Conservation (phyloP, 768 basidiomycete genomes). For the Pulveroboletus sp. region DNA sequence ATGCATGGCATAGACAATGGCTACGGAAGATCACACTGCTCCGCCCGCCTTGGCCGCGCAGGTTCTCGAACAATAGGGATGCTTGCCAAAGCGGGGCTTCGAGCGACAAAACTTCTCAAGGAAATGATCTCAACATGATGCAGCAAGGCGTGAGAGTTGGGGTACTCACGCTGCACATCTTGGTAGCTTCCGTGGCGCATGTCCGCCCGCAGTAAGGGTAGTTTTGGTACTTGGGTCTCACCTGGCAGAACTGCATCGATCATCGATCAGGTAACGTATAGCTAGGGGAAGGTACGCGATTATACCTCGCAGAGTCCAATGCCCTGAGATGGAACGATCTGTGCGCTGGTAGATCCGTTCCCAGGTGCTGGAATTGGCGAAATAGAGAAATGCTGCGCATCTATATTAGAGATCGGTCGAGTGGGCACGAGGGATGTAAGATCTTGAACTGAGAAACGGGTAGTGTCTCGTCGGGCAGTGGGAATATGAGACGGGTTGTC, state of each 20-base stretch:
- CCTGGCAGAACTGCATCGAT: slow-evolving; percentile 44
- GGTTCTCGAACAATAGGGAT: slow-evolving; percentile 32
- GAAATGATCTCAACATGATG: slow-evolving; percentile 5
- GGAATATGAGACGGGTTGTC: slow-evolving; percentile 25
- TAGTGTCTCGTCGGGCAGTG: slow-evolving; percentile 23
- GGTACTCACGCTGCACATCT: slow-evolving; percentile 25
- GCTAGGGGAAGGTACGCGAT: background rate
- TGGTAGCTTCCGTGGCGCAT: slow-evolving; percentile 47
- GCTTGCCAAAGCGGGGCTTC: slow-evolving; percentile 31
- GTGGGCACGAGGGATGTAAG: slow-evolving; percentile 21
- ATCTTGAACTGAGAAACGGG: slow-evolving; percentile 31
- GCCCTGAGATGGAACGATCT: slow-evolving; percentile 5
- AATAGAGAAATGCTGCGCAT: slow-evolving; percentile 7
- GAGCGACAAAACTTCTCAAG: slow-evolving; percentile 24
- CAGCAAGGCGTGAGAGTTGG: background rate
- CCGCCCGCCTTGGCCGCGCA: slow-evolving; percentile 25
- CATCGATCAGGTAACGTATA: slow-evolving; percentile 6
- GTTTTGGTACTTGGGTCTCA: slow-evolving; percentile 54
- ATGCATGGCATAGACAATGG: background rate
- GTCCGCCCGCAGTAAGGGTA: slow-evolving; percentile 64
- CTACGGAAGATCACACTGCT: slow-evolving; percentile 5
- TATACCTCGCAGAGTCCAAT: slow-evolving; percentile 29
- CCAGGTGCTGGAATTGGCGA: background rate
- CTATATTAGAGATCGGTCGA: slow-evolving; percentile 1
- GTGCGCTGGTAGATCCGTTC: background rate